A percentile compares a stretch with the other conserved stretches of the same genome.
These are phyloP conservation scores for Sungouiozyma ichnusensis DNA, from an alignment of 805 yeast genomes.

Conservation along the genomic window DNA sequence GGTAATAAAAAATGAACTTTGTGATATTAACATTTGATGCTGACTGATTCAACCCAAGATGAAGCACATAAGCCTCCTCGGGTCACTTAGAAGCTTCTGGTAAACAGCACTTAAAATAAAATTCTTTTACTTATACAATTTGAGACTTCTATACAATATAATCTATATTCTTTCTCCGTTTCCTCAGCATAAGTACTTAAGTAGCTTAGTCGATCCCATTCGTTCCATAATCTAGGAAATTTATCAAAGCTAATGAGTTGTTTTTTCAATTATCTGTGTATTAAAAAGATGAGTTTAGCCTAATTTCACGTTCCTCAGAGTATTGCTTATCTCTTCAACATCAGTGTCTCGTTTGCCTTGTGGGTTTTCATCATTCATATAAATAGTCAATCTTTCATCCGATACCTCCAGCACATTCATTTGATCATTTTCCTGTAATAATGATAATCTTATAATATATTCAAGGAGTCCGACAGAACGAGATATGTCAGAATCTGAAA, in stretches of 20 bases:
- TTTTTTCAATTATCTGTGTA: neutral
- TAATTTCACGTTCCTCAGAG: conserved; percentile 3
- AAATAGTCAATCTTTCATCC: conserved; percentile 58
- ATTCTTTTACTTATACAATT: neutral
- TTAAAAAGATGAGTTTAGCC: neutral
- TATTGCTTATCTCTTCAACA: conserved; percentile 4
- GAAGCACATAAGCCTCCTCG: too few relatives aligned
- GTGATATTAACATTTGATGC: too few relatives aligned
- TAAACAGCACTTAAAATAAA: too few relatives aligned
- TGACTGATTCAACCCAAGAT: too few relatives aligned
- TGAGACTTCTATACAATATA: neutral
- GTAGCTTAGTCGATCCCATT: too few relatives aligned
- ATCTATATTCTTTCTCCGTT: neutral
- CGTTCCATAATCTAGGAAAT: neutral
- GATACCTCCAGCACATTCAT: conserved; percentile 40
- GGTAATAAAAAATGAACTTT: too few relatives aligned
- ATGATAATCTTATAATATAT: conserved; percentile 47
- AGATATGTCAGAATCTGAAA: conserved; percentile 24
- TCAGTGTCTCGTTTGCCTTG: conserved; percentile 1
- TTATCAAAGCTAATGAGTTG: neutral
- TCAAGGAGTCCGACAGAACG: conserved; percentile 48
- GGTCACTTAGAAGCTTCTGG: too few relatives aligned
- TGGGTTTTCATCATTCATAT: conserved; percentile 46
- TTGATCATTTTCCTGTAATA: conserved; percentile 52
- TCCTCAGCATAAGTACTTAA: neutral